These are phyloP conservation scores for Candida maltosa DNA, from an alignment of 805 yeast species.

Conservation along the genomic window DNA sequence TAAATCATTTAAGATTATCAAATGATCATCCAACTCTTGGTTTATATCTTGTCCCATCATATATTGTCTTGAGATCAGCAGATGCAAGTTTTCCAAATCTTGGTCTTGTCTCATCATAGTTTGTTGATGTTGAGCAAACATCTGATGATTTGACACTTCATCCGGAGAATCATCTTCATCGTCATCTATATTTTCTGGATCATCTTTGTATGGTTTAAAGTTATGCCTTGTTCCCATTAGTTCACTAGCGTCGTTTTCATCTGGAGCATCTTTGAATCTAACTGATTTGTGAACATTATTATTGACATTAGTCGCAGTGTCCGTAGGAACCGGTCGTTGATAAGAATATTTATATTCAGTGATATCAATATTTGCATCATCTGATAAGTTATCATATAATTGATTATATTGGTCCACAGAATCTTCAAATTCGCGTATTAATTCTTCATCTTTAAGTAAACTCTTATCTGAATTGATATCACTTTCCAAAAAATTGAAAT, in stretches of 20 bases:
- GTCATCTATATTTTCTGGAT: conserved; percentile 18
- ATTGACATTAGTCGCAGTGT: conserved; percentile 1
- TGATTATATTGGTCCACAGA: conserved; percentile 15
- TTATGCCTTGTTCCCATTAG: conserved; percentile 30
- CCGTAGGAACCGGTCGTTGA: neutral
- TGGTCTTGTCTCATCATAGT: conserved; percentile 36
- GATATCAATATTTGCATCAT: conserved; percentile 27
- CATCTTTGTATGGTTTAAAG: conserved; percentile 36
- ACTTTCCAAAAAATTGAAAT: conserved; percentile 24
- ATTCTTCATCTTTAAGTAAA: conserved; percentile 6
- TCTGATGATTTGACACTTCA: conserved; percentile 21
- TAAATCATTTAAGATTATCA: conserved; percentile 37
- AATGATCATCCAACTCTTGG: conserved; percentile 39
- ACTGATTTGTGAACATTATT: conserved; percentile 19
- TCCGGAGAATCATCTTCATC: conserved; percentile 6
- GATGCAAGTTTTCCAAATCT: conserved; percentile 30
- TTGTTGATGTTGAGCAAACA: conserved; percentile 43
- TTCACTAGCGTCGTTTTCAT: conserved; percentile 20
- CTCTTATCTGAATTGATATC: conserved; percentile 8
- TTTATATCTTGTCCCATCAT: conserved; percentile 37
- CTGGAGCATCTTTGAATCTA: conserved; percentile 32
- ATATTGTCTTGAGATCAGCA: conserved; percentile 33
- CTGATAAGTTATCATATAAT: conserved; percentile 13
- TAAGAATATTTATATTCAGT: conserved; percentile 25
- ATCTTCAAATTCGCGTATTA: conserved; percentile 8